phyloP scores from a whole-genome alignment of 306 rosid species.

The Astragalus membranaceus region DNA sequence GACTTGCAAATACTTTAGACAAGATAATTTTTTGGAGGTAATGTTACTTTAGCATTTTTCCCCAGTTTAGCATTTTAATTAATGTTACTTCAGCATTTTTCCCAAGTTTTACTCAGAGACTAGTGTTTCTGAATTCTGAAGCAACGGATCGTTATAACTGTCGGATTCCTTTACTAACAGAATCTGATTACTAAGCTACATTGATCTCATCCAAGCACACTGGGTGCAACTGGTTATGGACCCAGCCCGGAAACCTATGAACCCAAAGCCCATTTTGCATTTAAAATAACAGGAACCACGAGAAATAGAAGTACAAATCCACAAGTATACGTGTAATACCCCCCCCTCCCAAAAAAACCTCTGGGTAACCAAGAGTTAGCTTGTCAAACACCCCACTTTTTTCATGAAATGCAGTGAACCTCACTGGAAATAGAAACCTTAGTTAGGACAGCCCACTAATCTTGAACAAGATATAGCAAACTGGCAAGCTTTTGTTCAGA shows the following conservation, averaged over 20 bases:
- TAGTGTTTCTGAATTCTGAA: background rate
- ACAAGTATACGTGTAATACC: background rate
- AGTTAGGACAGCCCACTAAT: background rate
- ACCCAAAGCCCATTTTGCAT: background rate
- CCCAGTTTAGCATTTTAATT: background rate
- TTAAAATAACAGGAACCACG: background rate
- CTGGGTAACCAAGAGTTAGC: background rate
- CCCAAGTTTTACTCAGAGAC: background rate
- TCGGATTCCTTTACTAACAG: background rate
- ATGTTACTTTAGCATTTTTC: slow-evolving; percentile 10
- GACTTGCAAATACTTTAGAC: slow-evolving; percentile 80
- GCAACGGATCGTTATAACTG: background rate
- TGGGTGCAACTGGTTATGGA: background rate
- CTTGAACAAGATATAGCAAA: background rate
- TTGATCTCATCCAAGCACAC: background rate
- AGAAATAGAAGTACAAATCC: background rate
- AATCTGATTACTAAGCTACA: background rate
- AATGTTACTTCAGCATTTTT: slow-evolving; percentile 16
- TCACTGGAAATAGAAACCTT: background rate
- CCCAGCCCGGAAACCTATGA: background rate
- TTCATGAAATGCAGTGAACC: background rate
- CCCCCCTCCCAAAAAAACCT: background rate
- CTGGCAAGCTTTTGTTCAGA: background rate
- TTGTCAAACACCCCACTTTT: background rate
- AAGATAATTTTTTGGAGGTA: slow-evolving; percentile 91